These are phyloP conservation scores for Tricholoma sp. DNA, from an alignment of 768 basidiomycete genomes.

Conservation along the genomic window DNA sequence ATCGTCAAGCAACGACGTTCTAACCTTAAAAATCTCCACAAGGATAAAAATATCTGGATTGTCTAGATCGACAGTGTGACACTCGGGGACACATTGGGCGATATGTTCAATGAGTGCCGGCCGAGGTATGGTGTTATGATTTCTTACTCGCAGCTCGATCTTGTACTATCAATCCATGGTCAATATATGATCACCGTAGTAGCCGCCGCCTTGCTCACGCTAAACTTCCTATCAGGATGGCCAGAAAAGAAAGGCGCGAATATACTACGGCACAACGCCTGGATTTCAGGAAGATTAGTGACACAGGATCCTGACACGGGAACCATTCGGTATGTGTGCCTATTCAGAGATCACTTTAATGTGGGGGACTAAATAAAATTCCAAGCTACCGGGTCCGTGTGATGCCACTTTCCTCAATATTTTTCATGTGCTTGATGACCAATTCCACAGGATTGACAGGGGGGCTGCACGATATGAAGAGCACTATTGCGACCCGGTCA, in stretches of 20 bases:
- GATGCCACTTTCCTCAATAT: slow-evolving; percentile 56
- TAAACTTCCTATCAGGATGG: slow-evolving; percentile 39
- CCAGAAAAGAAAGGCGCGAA: slow-evolving; percentile 49
- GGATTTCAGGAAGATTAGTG: slow-evolving; percentile 68
- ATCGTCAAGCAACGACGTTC: slow-evolving; percentile 9
- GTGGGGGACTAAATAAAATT: not conserved
- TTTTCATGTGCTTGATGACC: slow-evolving; percentile 57
- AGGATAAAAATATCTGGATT: slow-evolving; percentile 71
- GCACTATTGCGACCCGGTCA: slow-evolving; percentile 37
- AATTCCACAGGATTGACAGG: slow-evolving; percentile 76
- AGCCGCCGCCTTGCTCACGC: slow-evolving; percentile 28
- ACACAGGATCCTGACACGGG: slow-evolving; percentile 65
- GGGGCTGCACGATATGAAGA: slow-evolving; percentile 76
- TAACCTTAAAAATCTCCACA: slow-evolving; percentile 80
- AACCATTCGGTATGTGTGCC: slow-evolving; percentile 65
- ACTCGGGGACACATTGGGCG: slow-evolving; percentile 64
- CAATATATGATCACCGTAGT: not conserved
- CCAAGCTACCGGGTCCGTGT: slow-evolving; percentile 55
- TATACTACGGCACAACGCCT: slow-evolving; percentile 50
- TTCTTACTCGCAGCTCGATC: slow-evolving; percentile 69
- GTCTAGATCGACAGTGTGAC: slow-evolving; percentile 63
- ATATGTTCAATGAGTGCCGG: slow-evolving; percentile 59
- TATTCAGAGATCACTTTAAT: slow-evolving; percentile 20
- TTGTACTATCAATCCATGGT: slow-evolving; percentile 54
- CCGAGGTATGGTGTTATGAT: slow-evolving; percentile 67